Evolutionary conservation across 83 land plant species (phyloP), one percentile per base, ranked within the genome.

Genomic region (Picea abies): DNA sequence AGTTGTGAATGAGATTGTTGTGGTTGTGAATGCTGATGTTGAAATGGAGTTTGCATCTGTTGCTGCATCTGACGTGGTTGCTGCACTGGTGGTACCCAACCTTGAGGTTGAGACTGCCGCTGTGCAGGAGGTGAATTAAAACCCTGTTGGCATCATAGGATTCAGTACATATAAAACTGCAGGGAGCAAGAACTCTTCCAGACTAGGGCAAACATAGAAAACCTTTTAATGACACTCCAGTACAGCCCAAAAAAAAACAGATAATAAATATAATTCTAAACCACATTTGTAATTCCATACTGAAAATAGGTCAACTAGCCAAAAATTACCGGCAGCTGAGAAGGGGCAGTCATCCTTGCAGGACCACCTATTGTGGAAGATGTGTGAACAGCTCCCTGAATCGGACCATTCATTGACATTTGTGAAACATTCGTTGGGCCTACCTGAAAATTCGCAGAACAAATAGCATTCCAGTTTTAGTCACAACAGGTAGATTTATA

Each of bases 31-130:
- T 86, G 80, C 8, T 90, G 92, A 32, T 90, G 81, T 66, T 88
- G 94, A 20, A 79, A 14, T 23, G 87, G 60, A 63, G 91, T 64
- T 69, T 85, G 90, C 47, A 86, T 63, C 76, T 84, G 77, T 75
- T 92, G 88, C 65, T 85, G 89, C 10, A 87, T 80, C n/a, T 79
- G 82, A 60, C 64, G 58, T 60, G 85, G 64, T 58, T 87, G 86
- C 65, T 86, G 87, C 78, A 84, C 29, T 5, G 92, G 87, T 25
- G 89, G 79, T 14, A 87, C 41, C 85, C 71, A 86, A 56, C 90
- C 86, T 80, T 65, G 26, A 8, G 84, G 41, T 58, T 87, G 90
- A 14, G 60, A 29, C 81, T 81, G 78, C 60, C 56, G 60, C 60
- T 76, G 84, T 26, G 81, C 16, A 77, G 70, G 44, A 62, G 86